phyloP scores from a whole-genome alignment of 2,329 filamentous ascomycete genomes.

The Gnomoniopsis sp. region DNA sequence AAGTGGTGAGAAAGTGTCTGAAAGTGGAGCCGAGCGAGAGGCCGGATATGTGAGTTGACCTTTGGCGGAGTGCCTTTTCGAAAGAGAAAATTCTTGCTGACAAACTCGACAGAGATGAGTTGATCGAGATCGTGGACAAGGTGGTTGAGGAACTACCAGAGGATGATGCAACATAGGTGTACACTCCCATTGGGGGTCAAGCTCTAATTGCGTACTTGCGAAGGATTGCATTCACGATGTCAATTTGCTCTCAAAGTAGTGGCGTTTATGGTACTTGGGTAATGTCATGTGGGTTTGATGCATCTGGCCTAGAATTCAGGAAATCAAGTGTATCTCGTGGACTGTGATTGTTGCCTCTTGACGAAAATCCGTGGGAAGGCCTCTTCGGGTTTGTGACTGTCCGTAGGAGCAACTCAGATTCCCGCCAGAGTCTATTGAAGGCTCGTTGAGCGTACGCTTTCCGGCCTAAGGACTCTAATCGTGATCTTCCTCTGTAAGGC shows the following conservation, averaged over 20 bases:
- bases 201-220: not conserved
- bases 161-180: conserved; percentile 33
- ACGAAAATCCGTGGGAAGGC: too few relatives aligned
- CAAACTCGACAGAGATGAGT: conserved; percentile 49
- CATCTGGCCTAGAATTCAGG: too few relatives aligned
- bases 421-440: not conserved
- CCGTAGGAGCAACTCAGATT: too few relatives aligned
- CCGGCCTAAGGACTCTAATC: conserved; percentile 35
- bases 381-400: too few relatives aligned
- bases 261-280: not conserved
- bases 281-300: not conserved
- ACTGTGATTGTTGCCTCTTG: too few relatives aligned
- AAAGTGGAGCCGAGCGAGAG: conserved; percentile 82
- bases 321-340: too few relatives aligned
- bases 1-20: conserved; percentile 83
- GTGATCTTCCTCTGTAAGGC: conserved; percentile 79
- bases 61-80: not conserved
- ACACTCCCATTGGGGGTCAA: not conserved
- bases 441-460: not conserved
- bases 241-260: not conserved
- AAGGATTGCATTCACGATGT: not conserved
- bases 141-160: conserved; percentile 67
- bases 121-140: conserved; percentile 74
- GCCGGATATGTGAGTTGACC: conserved; percentile 61
- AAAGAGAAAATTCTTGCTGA: not conserved